Evolutionary conservation across 2,329 filamentous ascomycete species (phyloP), one percentile per base, ranked within the genome.

Genomic region (Talaromyces atroroseus): DNA sequence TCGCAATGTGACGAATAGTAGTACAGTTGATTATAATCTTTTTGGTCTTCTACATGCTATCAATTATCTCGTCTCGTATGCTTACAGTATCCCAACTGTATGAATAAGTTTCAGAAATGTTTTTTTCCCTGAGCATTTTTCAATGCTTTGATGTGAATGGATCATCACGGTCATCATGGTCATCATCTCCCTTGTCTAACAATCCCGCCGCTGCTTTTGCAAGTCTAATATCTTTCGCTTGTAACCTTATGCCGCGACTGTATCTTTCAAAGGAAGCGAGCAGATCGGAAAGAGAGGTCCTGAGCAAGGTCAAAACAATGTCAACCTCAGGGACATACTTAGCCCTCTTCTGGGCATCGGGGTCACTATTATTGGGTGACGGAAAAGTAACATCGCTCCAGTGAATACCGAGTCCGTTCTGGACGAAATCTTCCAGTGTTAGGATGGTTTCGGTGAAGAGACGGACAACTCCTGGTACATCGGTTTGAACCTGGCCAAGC

Each of bases 401-500:
- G 71, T 94, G 89, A 3, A 83, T 71, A 1, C 82, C 78, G 12
- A 75, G 63, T 1, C 71, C 72, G 23, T 72, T 62, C 24, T 18
- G 52, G 61, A 84, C 79, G 66, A 95, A 90, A 1, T 68, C 74
- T 65, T 95, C 87, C 3, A 96, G 75, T 62, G 84, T 84, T 54
- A 76, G 80, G 56, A 91, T 85, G 0, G 88, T 84, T 46, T 69
- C 67, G 0, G 89, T 92, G 59, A 95, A 82, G 1, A 84, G 83
- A 48, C 87, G 82, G 51, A 96, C 83, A 56, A 95, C 86, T 49
- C 74, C 75, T 1, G 88, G 83, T 2, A 97, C 84, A 61, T 94
- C 89, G 45, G 85, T 80, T 62, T 95, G 87, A n/a, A 95, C 92
- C 63, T 89, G 88, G 14, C 92, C 92, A 66, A 85, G 94, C 48